Evolutionary conservation across 106 monocot species (phyloP), one percentile per base, ranked within the genome.

Genomic region (Apostasia ramifera): DNA sequence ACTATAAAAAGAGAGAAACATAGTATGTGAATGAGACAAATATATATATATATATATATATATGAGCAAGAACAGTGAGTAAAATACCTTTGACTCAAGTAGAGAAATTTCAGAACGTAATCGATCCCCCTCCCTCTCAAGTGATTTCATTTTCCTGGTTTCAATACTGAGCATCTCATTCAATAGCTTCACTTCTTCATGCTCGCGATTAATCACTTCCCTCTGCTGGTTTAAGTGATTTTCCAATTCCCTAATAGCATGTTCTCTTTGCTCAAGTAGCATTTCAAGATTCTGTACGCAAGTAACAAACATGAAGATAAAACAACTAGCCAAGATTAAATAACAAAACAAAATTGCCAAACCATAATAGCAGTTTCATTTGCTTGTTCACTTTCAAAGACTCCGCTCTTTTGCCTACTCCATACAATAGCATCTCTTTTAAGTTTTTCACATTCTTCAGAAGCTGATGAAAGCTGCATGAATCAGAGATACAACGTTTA

Each of bases 61-160:
- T 26, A 26, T 26, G 26, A 26, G 26, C 26, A 26, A 26, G 26
- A 26, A 26, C 53, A 50, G 47, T 54, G 4, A 76, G 53, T 4
- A 53, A 40, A 53, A 15, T 60, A 97, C 98, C 98, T 93, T 98
- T 53, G 85, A 85, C 66, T 98, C 98, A 53, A 98, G 79, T 44
- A 98, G 78, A 76, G 90, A 70, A 42, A 93, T 79, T 67, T 98
- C 93, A n/a, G 89, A 80, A 60, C 90, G 87, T 54, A 98, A 78
- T 4, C 83, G 84, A 47, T 98, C 93, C 71, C 78, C 80, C 71
- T 98, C 98, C 12, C 98, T 76, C 81, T 98, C 98, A 73, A 93
- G 65, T 47, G 87, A 87, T 71, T 93, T 98, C n/a, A 77, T 79
- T 77, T 73, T 86, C 66, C 73, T 85, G 60, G 72, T 65, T 78